A percentile compares a stretch with the other conserved stretches of the same genome.
Conservation (phyloP, 495 filamentous ascomycete species). For the Parathielavia appendiculata region DNA sequence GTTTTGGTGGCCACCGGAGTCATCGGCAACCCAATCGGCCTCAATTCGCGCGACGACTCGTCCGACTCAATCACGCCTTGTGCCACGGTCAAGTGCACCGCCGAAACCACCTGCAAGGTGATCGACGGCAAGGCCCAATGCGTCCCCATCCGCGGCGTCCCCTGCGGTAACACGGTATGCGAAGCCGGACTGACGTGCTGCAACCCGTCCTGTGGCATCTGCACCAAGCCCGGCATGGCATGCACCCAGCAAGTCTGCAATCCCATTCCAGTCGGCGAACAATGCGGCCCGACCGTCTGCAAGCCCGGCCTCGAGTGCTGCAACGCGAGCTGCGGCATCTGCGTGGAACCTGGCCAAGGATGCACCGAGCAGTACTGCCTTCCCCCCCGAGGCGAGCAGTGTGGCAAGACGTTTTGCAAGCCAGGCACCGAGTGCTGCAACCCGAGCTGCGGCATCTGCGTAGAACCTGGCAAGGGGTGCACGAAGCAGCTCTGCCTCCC, state of each 20-base stretch:
- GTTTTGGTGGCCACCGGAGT: constrained; percentile 8
- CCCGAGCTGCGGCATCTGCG: constrained; percentile 19
- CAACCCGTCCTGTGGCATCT: constrained; percentile 24
- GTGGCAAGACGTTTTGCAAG: constrained; percentile 14
- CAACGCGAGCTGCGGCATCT: constrained; percentile 27
- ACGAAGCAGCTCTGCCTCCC: neutral
- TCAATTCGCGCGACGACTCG: neutral
- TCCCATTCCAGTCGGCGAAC: neutral
- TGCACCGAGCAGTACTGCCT: constrained; percentile 25
- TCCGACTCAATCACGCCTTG: constrained; percentile 13
- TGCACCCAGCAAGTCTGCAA: constrained; percentile 23
- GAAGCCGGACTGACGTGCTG: constrained; percentile 19
- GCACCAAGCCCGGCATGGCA: constrained; percentile 18
- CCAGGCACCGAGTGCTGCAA: constrained; percentile 13
- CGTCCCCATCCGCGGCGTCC: neutral
- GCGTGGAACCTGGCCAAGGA: constrained; percentile 13
- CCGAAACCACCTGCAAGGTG: constrained; percentile 15
- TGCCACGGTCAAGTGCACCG: constrained; percentile 18
- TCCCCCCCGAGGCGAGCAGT: constrained; percentile 1
- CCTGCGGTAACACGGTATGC: constrained; percentile 21
- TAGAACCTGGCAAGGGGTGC: constrained; percentile 6
- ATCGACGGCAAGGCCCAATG: constrained; percentile 19
- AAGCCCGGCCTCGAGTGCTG: constrained; percentile 21
- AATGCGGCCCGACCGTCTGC: constrained; percentile 20
- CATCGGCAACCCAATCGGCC: constrained; percentile 17